phyloP scores from a whole-genome alignment of 2,329 filamentous ascomycete species.

The Hymenoscyphus linearis region DNA sequence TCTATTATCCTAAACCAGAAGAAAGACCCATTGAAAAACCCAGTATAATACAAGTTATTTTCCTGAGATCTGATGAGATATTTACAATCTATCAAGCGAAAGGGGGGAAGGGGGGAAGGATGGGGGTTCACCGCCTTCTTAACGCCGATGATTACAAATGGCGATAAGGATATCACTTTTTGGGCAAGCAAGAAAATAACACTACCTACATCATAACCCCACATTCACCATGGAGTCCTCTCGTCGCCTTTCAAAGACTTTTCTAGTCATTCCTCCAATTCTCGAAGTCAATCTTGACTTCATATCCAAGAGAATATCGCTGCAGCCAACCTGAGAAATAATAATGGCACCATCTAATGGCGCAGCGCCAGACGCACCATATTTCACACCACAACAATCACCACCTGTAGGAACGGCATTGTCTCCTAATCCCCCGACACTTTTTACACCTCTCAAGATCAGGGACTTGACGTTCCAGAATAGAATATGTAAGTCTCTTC shows the following conservation, averaged over 20 bases:
- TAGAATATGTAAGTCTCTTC: constrained; percentile 32
- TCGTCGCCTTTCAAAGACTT: neutral
- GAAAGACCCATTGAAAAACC: too few species aligned
- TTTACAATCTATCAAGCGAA: too few species aligned
- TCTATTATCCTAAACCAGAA: too few species aligned
- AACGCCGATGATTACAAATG: neutral
- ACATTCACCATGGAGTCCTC: neutral
- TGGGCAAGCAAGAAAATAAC: too few species aligned
- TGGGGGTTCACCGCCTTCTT: neutral
- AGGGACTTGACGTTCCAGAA: constrained; percentile 41
- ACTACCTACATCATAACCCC: neutral
- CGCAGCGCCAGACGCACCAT: constrained; percentile 24
- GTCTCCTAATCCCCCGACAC: constrained; percentile 26
- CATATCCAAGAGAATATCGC: neutral
- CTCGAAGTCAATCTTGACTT: neutral
- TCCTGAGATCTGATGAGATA: too few species aligned
- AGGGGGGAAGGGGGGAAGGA: neutral
- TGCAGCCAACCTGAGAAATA: neutral
- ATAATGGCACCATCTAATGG: constrained; percentile 13
- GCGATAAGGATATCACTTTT: neutral
- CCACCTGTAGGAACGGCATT: constrained; percentile 30
- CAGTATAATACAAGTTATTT: neutral
- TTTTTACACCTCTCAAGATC: constrained; percentile 42
- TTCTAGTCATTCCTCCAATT: neutral
- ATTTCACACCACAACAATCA: constrained; percentile 30